Evolutionary conservation across 176 grass and related monocot species (phyloP), one percentile per base, ranked within the genome.

Genomic region (Oryza punctata): DNA sequence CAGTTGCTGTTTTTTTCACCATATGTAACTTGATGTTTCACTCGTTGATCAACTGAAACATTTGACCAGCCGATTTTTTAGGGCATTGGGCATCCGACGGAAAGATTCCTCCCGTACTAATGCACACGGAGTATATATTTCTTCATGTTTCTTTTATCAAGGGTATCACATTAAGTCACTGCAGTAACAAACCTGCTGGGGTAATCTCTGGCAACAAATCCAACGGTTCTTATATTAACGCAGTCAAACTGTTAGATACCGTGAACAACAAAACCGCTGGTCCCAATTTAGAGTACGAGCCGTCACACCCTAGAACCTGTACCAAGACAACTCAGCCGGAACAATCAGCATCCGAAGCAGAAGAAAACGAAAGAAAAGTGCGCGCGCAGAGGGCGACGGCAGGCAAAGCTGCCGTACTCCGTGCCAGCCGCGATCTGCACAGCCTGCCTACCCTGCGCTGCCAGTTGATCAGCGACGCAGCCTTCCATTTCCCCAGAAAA

Each of bases 291-390:
- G 79, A 38, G 78, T 8, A 28, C 28, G 21, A 18, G 59, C 72
- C 70, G 9, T 75, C 70, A 87, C 73, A 84, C 44, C 72, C 27
- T 5, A 57, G 30, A 13, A 40, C 54, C 80, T 72, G 73, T 52
- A 77, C 7, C 40, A 41, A 28, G 73, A 67, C 25, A 30, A 6
- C 18, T 59, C 35, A 21, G 59, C 29, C 16, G 40, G 73, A 86
- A 67, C 79, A 49, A 72, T 78, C 88, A 60, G 88, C 63, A 73
- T 82, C 73, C 67, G 73, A 29, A 81, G 65, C 27, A 25, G 46
- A 61, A 65, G 24, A 43, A 78, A 80, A 18, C 19, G 44, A 78
- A 78, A 28, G 9, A 1, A 65, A 72, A 67, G 13, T 30, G 70
- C 26, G 10, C 16, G 38, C 16, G 78, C 72, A 44, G 77, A 81